Evolutionary conservation across 352 stramenopile genomes (phyloP), one percentile per base, ranked within the genome.

Genomic region (Phytophthora pluvialis): DNA sequence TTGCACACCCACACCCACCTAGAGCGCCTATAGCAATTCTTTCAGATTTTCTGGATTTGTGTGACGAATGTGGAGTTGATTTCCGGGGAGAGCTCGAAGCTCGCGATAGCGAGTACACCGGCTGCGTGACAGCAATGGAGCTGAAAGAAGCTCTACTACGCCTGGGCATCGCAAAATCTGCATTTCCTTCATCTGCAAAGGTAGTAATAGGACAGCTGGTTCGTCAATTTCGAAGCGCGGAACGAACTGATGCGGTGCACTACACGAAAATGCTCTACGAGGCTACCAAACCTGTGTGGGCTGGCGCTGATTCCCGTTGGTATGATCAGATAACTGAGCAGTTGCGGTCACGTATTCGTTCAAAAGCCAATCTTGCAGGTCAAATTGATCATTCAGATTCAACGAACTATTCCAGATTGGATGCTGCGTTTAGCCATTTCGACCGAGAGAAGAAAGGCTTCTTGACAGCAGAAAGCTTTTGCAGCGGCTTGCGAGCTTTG

Each of bases 371-470:
- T 4, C 44, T 87, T 29, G 36, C 53, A 1, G 62, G 66, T 1
- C 75, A 75, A 42, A 75, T 87, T 5, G 54, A 80, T n/a, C 44
- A 60, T 18, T 53, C 47, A 1, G 44, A 75, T 40, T n/a, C 53
- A 3, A 35, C 16, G 2, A 56, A 71, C 5, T 89, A 81, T 51
- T 38, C 25, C 6, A 66, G 26, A 12, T 50, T 94, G n/a, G 72
- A 89, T 48, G 38, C 56, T 15, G 73, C 72, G 21, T 94, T 94
- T 55, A 64, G 36, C 10, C 86, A 93, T 49, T 94, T 94, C 43
- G 82, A 94, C 43, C 81, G 68, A 15, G 60, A 68, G 5, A 59
- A 75, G 1, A 80, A 82, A 21, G 81, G 81, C 0, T 91, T 89
- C 26, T 38, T 94, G 29, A 84, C 71, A 1, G 12, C 51, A 2